Conservation (phyloP, 208 protist species). For the Leptomonas seymouri region DNA sequence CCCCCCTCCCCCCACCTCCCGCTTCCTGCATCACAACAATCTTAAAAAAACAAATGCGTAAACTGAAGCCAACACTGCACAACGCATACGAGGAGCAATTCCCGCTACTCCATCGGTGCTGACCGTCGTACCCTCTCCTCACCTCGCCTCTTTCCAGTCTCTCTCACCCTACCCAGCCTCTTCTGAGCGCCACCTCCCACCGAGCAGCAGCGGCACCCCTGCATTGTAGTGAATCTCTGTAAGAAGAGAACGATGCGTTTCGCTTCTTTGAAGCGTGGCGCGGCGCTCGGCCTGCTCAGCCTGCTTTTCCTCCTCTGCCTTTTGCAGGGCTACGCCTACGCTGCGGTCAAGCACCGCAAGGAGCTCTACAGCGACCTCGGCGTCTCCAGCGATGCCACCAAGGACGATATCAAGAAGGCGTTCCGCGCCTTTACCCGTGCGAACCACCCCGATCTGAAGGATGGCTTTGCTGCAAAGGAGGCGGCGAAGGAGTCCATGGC, state of each 20-base stretch:
- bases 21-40: too few species aligned
- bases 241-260: neutral
- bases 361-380: constrained; percentile 81
- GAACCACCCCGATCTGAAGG: constrained; percentile 92
- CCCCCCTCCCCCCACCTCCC: too few species aligned
- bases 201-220: too few species aligned
- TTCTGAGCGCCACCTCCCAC: too few species aligned
- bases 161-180: too few species aligned
- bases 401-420: constrained; percentile 75
- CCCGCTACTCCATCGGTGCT: too few species aligned
- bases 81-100: too few species aligned
- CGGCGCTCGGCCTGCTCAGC: constrained; percentile 19
- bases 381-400: constrained; percentile 46
- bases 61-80: too few species aligned
- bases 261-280: neutral
- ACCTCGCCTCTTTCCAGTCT: too few species aligned
- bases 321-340: constrained; percentile 7
- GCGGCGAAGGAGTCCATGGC: constrained; percentile 82
- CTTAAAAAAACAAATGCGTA: too few species aligned
- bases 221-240: too few species aligned
- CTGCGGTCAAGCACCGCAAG: constrained; percentile 22
- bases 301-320: constrained; percentile 26
- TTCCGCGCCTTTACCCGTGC: constrained; percentile 76
- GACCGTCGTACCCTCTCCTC: too few species aligned
- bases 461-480: constrained; percentile 82